Evolutionary conservation across 2,329 filamentous ascomycete genomes (phyloP).

Genomic region (Pezicula radicicola): DNA sequence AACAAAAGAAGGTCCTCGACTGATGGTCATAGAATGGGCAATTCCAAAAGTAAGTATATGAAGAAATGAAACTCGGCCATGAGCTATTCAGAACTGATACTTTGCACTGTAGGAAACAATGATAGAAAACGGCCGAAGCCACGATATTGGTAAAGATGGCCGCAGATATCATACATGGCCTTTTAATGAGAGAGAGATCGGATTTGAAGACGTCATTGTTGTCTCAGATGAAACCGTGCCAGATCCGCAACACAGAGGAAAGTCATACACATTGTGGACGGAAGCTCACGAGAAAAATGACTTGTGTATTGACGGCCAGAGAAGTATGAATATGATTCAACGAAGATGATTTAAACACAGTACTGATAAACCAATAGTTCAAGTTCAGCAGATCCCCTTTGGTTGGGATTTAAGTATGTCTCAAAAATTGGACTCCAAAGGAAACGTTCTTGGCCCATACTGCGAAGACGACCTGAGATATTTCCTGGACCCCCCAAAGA

Average conservation of each 20-base stretch:
- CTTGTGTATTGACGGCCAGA: not conserved
- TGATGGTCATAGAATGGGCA: constrained; percentile 10
- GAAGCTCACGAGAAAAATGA: constrained; percentile 6
- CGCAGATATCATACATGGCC: constrained; percentile 4
- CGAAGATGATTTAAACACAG: not conserved
- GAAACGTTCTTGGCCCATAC: constrained; percentile 5
- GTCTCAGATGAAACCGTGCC: constrained; percentile 7
- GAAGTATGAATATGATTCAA: not conserved
- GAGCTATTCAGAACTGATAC: too few relatives aligned
- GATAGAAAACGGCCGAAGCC: constrained; percentile 1
- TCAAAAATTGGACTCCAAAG: constrained; percentile 2
- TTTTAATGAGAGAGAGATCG: not conserved
- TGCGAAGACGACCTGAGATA: not conserved
- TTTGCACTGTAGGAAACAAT: not conserved
- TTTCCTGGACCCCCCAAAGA: too few relatives aligned
- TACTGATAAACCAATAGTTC: constrained; percentile 1
- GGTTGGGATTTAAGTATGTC: constrained; percentile 10
- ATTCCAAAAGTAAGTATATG: constrained; percentile 5
- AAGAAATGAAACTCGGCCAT: not conserved
- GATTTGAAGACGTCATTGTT: constrained; percentile 10
- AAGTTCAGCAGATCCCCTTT: constrained; percentile 6
- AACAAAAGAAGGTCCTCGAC: too few relatives aligned
- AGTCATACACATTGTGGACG: constrained; percentile 10
- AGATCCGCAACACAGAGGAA: not conserved
- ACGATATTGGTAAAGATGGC: constrained; percentile 2